phyloP scores from a whole-genome alignment of 2,329 filamentous ascomycete genomes.

The Phialophora verrucosa region DNA sequence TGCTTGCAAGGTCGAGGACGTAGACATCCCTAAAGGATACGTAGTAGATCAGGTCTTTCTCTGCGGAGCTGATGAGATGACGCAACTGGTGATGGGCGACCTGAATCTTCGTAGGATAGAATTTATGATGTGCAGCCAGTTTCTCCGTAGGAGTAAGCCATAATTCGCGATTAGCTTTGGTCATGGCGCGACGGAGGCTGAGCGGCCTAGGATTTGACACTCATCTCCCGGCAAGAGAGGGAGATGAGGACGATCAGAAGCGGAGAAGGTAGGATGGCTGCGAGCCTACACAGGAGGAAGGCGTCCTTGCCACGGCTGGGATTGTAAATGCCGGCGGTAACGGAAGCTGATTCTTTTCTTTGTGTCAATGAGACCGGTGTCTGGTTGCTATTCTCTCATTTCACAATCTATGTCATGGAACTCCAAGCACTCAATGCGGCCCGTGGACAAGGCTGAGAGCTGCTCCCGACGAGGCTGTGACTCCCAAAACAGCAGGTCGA shows the following conservation, averaged over 20 bases:
- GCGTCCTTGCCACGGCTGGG: background rate
- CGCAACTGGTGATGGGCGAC: constrained; percentile 70
- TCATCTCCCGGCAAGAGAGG: constrained; percentile 25
- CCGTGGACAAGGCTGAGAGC: background rate
- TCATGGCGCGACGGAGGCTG: constrained; percentile 32
- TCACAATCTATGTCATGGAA: background rate
- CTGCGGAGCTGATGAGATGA: constrained; percentile 82
- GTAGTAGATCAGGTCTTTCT: constrained; percentile 81
- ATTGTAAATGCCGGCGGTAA: background rate
- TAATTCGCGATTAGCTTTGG: constrained; percentile 29
- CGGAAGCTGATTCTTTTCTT: background rate
- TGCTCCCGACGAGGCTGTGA: constrained; percentile 6
- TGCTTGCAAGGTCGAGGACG: constrained; percentile 69
- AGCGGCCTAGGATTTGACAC: constrained; percentile 21
- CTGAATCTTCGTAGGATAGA: constrained; percentile 70
- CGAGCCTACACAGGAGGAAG: background rate
- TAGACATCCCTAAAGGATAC: constrained; percentile 78
- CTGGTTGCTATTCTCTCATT: background rate
- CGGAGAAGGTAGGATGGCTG: background rate
- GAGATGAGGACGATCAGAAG: constrained; percentile 7
- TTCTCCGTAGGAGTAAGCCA: constrained; percentile 30
- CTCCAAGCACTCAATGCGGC: background rate
- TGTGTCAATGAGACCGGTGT: background rate
- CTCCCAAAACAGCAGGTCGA: constrained; percentile 1
- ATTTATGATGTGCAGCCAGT: constrained; percentile 51